These are phyloP conservation scores for Singerocomus rubriflavus DNA, from an alignment of 1,284 basidiomycete species.

Conservation along the genomic window DNA sequence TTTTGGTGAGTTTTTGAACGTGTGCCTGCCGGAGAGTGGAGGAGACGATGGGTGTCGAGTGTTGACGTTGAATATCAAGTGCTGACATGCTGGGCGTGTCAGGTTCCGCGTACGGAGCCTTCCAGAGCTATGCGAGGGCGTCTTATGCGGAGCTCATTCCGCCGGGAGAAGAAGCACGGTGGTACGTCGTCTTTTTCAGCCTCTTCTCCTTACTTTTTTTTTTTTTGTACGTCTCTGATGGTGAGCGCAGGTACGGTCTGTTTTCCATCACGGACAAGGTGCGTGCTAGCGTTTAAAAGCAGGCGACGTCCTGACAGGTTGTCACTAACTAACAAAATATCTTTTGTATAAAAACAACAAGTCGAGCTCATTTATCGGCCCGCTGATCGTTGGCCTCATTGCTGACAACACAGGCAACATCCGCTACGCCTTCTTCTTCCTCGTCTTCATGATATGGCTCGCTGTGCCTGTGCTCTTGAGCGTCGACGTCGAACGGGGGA, in stretches of 20 bases:
- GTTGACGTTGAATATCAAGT: not conserved
- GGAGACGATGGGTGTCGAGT: not conserved
- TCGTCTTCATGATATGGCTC: conserved; percentile 74
- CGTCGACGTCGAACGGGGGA: conserved; percentile 69
- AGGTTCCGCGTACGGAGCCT: conserved; percentile 74
- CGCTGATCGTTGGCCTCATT: conserved; percentile 80
- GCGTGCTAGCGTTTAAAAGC: too few species aligned
- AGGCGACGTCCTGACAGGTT: too few species aligned
- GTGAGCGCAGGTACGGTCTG: conserved; percentile 53
- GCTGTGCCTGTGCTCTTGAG: conserved; percentile 73
- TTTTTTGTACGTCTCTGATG: not conserved
- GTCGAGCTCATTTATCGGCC: conserved; percentile 88
- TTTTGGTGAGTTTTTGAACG: conserved; percentile 54
- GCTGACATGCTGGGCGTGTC: not conserved
- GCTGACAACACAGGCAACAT: conserved; percentile 87
- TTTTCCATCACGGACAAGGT: conserved; percentile 88
- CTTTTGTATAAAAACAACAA: conserved; percentile 27
- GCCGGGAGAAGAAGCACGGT: conserved; percentile 74
- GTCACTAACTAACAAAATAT: too few species aligned
- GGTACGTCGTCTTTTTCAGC: conserved; percentile 38
- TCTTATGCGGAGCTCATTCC: conserved; percentile 79
- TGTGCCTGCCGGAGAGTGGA: not conserved
- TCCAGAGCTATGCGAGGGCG: conserved; percentile 78
- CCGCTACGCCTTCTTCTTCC: conserved; percentile 85
- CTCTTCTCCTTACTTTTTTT: not conserved